phyloP scores from a whole-genome alignment of 306 rosid genomes.

The Styphnolobium japonicum region DNA sequence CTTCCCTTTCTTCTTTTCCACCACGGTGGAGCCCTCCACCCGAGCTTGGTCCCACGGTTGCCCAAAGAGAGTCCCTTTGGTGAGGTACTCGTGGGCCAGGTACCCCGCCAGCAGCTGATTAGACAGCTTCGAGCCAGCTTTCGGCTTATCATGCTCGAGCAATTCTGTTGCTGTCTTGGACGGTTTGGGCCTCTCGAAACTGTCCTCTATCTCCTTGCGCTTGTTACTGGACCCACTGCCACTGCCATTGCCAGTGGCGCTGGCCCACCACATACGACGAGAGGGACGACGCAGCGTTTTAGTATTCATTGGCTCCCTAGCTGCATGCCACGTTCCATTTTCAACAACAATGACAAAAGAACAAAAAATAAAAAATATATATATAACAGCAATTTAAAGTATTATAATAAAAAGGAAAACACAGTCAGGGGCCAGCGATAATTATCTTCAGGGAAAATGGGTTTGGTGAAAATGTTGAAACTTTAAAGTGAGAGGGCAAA shows the following conservation, averaged over 20 bases:
- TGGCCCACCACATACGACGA: conserved; percentile 49
- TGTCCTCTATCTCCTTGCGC: conserved; percentile 49
- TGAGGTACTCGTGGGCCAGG: conserved; percentile 70
- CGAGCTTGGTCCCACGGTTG: conserved; percentile 34
- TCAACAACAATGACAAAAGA: neutral
- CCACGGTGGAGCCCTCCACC: neutral
- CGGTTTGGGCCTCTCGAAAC: conserved; percentile 14
- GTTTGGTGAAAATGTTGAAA: neutral
- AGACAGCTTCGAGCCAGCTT: neutral
- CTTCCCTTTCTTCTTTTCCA: neutral
- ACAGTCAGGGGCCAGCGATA: neutral
- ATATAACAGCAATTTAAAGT: neutral
- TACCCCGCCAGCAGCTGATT: conserved; percentile 55
- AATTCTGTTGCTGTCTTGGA: neutral
- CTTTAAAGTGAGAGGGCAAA: neutral
- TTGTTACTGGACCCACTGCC: conserved; percentile 18
- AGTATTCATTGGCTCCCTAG: conserved; percentile 51
- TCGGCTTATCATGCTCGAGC: conserved; percentile 24
- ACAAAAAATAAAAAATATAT: too few relatives aligned
- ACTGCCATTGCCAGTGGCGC: neutral
- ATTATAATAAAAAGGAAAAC: neutral
- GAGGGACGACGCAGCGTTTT: conserved; percentile 86
- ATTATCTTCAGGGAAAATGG: neutral
- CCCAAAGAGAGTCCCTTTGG: conserved; percentile 62
- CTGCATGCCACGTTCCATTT: conserved; percentile 47